A percentile compares a stretch with the other conserved stretches of the same genome.
Conservation (phyloP, 805 yeast genomes). For the Priceomyces melissophilus region DNA sequence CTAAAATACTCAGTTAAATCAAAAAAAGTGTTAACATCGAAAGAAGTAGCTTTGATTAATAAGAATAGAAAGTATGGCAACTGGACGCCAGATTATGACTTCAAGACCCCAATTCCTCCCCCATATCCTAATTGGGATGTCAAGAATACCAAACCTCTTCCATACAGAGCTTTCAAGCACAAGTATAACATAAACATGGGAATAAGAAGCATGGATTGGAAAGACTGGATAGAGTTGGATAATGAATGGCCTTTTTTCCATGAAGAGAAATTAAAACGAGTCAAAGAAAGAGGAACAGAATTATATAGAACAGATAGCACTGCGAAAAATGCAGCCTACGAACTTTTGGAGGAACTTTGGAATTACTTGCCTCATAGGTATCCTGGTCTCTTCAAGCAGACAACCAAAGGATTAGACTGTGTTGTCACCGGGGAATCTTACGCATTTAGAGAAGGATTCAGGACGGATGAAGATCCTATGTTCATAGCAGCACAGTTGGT, state of each 20-base stretch:
- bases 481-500: constrained; percentile 52
- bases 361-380: constrained; percentile 54
- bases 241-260: constrained; percentile 62
- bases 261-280: constrained; percentile 47
- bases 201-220: constrained; percentile 57
- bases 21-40: constrained; percentile 1
- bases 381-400: constrained; percentile 49
- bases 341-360: constrained; percentile 51
- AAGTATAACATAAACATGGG: constrained; percentile 69
- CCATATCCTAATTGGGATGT: constrained; percentile 50
- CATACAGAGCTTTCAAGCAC: constrained; percentile 67
- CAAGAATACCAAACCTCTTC: constrained; percentile 48
- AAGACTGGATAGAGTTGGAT: constrained; percentile 65
- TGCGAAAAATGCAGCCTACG: constrained; percentile 54
- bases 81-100: constrained; percentile 52
- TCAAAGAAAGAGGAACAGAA: constrained; percentile 44
- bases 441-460: constrained; percentile 25
- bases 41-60: constrained; percentile 18
- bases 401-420: constrained; percentile 48
- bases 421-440: constrained; percentile 52
- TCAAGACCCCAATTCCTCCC: constrained; percentile 46
- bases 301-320: constrained; percentile 49
- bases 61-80: constrained; percentile 45
- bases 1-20: neutral
- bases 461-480: constrained; percentile 53